Evolutionary conservation across 2,329 filamentous ascomycete species (phyloP), one percentile per base, ranked within the genome.

Genomic region (Aspergillus proliferans): DNA sequence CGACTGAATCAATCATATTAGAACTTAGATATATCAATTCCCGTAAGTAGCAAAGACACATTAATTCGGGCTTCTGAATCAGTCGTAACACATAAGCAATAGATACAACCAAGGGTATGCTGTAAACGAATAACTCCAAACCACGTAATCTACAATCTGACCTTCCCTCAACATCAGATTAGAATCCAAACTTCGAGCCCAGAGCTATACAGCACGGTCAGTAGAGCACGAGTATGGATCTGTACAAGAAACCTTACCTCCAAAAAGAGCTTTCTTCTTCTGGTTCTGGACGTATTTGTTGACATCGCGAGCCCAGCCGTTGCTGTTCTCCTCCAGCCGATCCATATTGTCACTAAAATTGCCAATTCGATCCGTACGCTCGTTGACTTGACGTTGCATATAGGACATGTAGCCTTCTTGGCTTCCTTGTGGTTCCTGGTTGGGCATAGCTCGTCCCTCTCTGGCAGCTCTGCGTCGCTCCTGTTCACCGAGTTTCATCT

Each of bases 321-420:
- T 82, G 64, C 88, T 95, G 58, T 85, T 85, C 60, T 89, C 80
- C 61, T 92, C 85, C 52, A 96, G 71, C 54, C 81, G 83, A 54
- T 95, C 86, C 83, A 97, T 90, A 43, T 77, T 84, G 61, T 97
- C 92, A 2, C 85, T 86, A 70, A 92, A 85, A 4, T 94, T 74
- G 41, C 85, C 86, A 50, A 98, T 74, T 62, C 85, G 89, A 71
- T 97, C 89, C 0, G 93, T 95, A 45, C 93, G 76, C 70, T 97
- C 91, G 59, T 94, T 90, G 42, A 98, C 71, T 67, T 95, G 88
- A 33, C 91, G 79, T 8, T 87, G 84, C 69, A 97, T 83, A 64
- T 94, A 97, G 40, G 89, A 84, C 60, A 79, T 82, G 62, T 85
- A 85, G 7, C 81, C 78, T 56, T 84, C 80, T 34, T 94, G 84